phyloP scores from a whole-genome alignment of 192 early-diverging fungal genomes.

The Coemansia sp. region DNA sequence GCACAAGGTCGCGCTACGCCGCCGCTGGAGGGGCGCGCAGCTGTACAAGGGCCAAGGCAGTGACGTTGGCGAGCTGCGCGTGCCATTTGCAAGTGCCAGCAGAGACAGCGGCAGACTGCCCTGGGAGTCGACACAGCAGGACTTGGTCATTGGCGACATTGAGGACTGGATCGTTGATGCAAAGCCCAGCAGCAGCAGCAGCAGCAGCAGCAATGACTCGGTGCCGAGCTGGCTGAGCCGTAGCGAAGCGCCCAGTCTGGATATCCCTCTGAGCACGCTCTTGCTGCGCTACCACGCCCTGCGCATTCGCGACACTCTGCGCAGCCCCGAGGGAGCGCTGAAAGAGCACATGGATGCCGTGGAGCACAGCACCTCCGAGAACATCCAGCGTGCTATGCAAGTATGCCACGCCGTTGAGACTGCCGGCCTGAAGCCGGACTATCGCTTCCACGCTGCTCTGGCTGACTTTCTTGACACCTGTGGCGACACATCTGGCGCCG shows the following conservation, averaged over 20 bases:
- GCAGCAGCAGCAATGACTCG: not conserved
- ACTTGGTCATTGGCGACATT: conserved; percentile 28
- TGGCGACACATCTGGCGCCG: conserved; percentile 38
- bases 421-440: conserved; percentile 30
- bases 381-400: conserved; percentile 37
- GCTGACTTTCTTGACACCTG: conserved; percentile 45
- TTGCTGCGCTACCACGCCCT: conserved; percentile 38
- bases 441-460: conserved; percentile 40
- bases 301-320: conserved; percentile 29
- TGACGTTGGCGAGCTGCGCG: not conserved
- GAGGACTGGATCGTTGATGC: conserved; percentile 27
- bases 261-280: conserved; percentile 47
- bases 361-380: conserved; percentile 12
- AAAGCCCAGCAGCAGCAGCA: not conserved
- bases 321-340: not conserved
- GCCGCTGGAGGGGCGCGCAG: conserved; percentile 26
- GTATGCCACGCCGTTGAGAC: conserved; percentile 39
- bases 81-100: not conserved
- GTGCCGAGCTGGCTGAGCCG: not conserved
- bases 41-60: not conserved
- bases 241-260: conserved; percentile 11
- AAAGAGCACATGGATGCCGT: not conserved
- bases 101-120: not conserved
- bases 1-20: conserved; percentile 44
- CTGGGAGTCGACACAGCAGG: conserved; percentile 30